Evolutionary conservation across 2,329 filamentous ascomycete species (phyloP).

Genomic region (Cercospora zeae-maydis): DNA sequence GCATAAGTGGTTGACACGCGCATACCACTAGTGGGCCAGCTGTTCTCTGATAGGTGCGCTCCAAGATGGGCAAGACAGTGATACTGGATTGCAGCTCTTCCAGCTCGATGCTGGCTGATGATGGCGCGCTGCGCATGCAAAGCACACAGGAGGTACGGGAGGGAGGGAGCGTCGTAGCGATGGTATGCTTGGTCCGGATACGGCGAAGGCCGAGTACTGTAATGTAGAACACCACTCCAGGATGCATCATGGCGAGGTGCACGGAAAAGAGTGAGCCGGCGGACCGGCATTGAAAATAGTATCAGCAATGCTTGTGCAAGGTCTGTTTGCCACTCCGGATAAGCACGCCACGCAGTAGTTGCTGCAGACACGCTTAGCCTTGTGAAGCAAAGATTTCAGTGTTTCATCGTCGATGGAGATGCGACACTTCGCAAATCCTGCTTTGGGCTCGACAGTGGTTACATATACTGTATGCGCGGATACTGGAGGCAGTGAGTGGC

Average conservation of each 20-base stretch:
- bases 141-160: not conserved
- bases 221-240: not conserved
- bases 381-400: not conserved
- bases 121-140: not conserved
- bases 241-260: not conserved
- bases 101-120: not conserved
- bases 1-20: slow-evolving; percentile 10
- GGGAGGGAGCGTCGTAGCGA: not conserved
- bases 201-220: not conserved
- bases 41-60: slow-evolving; percentile 4
- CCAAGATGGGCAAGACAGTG: not conserved
- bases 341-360: slow-evolving; percentile 7
- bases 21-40: slow-evolving; percentile 11
- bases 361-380: slow-evolving; percentile 5
- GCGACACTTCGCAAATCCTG: not conserved
- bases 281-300: slow-evolving; percentile 7
- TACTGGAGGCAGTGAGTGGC: not conserved
- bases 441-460: not conserved
- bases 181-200: not conserved
- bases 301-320: slow-evolving; percentile 5
- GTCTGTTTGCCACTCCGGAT: slow-evolving; percentile 13
- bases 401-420: slow-evolving; percentile 3
- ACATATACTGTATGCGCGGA: not conserved
- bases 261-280: not conserved
- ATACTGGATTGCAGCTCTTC: slow-evolving; percentile 1